Evolutionary conservation across 306 rosid species (phyloP).

Genomic region (Styphnolobium japonicum): DNA sequence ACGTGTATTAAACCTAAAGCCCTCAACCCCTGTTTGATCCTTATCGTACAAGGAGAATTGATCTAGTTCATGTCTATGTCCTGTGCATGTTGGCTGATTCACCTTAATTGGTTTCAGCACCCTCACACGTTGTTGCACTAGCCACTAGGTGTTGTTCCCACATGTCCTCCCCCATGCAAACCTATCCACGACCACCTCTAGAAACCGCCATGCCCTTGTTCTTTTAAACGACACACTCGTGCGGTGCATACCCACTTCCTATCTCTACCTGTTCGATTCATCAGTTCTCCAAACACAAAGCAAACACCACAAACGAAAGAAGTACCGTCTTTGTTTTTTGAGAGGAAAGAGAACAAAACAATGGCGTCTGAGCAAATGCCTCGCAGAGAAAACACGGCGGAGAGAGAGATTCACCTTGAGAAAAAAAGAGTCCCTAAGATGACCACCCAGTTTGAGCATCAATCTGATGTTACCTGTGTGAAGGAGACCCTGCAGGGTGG

Average conservation of each 20-base stretch:
- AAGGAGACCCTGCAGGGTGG: not conserved
- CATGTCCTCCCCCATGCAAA: conserved; percentile 51
- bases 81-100: conserved; percentile 19
- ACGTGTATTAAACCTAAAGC: conserved; percentile 14
- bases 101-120: not conserved
- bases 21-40: not conserved
- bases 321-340: not conserved
- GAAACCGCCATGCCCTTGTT: conserved; percentile 28
- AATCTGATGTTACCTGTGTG: not conserved
- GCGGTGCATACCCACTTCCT: not conserved
- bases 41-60: too few species aligned
- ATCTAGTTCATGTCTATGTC: not conserved
- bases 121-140: conserved; percentile 30
- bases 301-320: not conserved
- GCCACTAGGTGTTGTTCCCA: conserved; percentile 16
- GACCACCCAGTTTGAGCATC: conserved; percentile 40
- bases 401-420: conserved; percentile 40
- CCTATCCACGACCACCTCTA: conserved; percentile 34
- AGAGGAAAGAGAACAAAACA: not conserved
- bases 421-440: conserved; percentile 43
- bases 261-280: not conserved
- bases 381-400: conserved; percentile 34
- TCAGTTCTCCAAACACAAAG: not conserved
- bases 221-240: conserved; percentile 9
- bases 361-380: conserved; percentile 63